Conservation (phyloP, 192 early-diverging fungal genomes). For the Entomortierella parvispora region DNA sequence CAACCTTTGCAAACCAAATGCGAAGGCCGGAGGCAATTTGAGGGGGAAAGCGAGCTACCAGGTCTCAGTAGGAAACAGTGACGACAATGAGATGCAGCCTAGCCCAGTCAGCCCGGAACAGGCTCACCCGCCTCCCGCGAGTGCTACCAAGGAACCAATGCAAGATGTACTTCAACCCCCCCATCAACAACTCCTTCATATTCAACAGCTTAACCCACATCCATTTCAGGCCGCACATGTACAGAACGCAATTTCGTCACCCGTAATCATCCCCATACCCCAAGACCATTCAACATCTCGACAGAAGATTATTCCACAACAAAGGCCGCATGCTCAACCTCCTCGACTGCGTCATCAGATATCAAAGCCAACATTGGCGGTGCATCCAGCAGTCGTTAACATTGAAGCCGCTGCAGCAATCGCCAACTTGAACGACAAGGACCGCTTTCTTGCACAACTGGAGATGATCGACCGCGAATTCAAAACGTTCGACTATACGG, state of each 20-base stretch:
- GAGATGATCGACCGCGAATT: conserved; percentile 79
- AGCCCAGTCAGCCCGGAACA: no score
- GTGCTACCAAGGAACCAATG: no score
- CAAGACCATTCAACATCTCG: conserved; percentile 35
- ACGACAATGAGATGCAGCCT: no score
- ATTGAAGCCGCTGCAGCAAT: conserved; percentile 34
- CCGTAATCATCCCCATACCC: conserved; percentile 39
- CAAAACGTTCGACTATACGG: conserved; percentile 84
- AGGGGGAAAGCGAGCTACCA: no score
- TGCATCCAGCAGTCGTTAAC: conserved; percentile 19
- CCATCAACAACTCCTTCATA: not conserved
- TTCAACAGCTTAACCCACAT: not conserved
- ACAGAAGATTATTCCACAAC: conserved; percentile 28
- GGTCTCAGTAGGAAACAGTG: no score
- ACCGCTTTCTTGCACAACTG: conserved; percentile 24
- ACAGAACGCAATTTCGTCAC: conserved; percentile 24
- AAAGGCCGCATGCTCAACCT: conserved; percentile 8
- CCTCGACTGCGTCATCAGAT: conserved; percentile 16
- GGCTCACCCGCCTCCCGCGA: no score
- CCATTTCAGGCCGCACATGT: conserved; percentile 32
- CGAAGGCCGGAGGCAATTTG: no score
- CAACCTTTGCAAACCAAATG: no score
- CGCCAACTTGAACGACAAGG: conserved; percentile 22
- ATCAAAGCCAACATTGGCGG: conserved; percentile 5
- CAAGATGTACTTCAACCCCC: no score